Conservation (phyloP, 2,329 filamentous ascomycete species). For the Aspergillus neotritici region DNA sequence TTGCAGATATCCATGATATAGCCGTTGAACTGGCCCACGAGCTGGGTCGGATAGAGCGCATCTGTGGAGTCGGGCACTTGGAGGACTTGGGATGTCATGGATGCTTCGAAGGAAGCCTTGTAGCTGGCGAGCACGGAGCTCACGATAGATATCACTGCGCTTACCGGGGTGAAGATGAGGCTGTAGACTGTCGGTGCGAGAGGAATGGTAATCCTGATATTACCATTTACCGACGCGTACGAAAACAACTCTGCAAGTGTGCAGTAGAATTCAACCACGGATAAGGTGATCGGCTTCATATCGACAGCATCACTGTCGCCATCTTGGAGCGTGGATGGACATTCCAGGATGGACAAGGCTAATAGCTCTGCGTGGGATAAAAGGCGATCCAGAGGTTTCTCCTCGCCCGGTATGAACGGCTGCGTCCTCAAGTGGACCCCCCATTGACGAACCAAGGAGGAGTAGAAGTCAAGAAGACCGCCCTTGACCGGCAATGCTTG, state of each 20-base stretch:
- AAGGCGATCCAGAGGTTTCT: constrained; percentile 36
- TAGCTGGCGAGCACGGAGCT: constrained; percentile 65
- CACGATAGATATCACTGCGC: constrained; percentile 61
- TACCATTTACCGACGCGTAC: constrained; percentile 46
- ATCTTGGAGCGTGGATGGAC: constrained; percentile 33
- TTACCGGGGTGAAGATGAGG: constrained; percentile 61
- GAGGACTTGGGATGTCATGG: constrained; percentile 40
- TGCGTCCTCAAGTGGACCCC: constrained; percentile 29
- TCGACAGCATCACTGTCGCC: constrained; percentile 3
- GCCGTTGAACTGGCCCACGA: constrained; percentile 69
- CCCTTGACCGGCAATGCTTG: constrained; percentile 47
- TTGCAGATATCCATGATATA: constrained; percentile 86
- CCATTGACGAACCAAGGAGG: constrained; percentile 56
- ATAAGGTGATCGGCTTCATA: constrained; percentile 41
- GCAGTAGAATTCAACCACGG: constrained; percentile 65
- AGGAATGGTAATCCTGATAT: constrained; percentile 63
- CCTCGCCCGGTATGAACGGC: constrained; percentile 23
- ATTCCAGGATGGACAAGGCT: constrained; percentile 55
- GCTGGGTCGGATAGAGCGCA: constrained; percentile 51
- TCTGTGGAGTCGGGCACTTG: constrained; percentile 29
- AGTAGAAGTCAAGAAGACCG: constrained; percentile 62
- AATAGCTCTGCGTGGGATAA: constrained; percentile 50
- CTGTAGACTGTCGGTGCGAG: constrained; percentile 63
- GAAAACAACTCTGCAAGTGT: constrained; percentile 54
- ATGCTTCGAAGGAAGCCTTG: constrained; percentile 67